Evolutionary conservation across 140 eudicot species (phyloP).

Genomic region (Stevia rebaudiana): DNA sequence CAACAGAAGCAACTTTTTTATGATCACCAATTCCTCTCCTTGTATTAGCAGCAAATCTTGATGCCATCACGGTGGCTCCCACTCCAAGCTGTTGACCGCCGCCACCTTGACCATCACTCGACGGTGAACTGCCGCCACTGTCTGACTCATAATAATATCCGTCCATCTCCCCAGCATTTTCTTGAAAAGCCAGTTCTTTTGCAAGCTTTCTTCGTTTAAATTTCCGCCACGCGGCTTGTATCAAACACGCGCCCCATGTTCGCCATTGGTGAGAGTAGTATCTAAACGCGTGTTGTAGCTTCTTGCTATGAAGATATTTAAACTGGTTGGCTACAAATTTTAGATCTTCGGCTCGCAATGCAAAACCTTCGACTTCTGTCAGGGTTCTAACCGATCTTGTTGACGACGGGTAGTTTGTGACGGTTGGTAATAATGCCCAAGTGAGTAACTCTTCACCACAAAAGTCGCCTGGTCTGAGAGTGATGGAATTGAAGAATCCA

Average conservation of each 20-base stretch:
- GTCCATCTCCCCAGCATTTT: conserved; percentile 29
- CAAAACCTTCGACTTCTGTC: conserved; percentile 89
- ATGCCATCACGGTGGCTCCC: conserved; percentile 73
- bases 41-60: conserved; percentile 70
- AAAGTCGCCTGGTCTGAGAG: conserved; percentile 82
- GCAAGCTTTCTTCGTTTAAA: conserved; percentile 54
- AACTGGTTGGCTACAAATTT: conserved; percentile 71
- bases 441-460: conserved; percentile 93
- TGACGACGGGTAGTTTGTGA: conserved; percentile 66
- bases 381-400: conserved; percentile 71
- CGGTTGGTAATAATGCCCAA: conserved; percentile 79
- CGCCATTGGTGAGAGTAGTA: conserved; percentile 97
- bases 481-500: conserved; percentile 81
- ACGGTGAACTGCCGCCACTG: conserved; percentile 13
- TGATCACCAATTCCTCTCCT: conserved; percentile 38
- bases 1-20: conserved; percentile 36
- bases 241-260: conserved; percentile 76
- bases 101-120: conserved; percentile 18
- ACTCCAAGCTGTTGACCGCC: conserved; percentile 47
- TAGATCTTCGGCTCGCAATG: conserved; percentile 75
- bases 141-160: conserved; percentile 26
- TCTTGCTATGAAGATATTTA: conserved; percentile 82
- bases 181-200: conserved; percentile 59
- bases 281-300: conserved; percentile 78
- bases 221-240: conserved; percentile 84